These are phyloP conservation scores for Yarrowia keelungensis DNA, from an alignment of 805 yeast species.

Conservation along the genomic window DNA sequence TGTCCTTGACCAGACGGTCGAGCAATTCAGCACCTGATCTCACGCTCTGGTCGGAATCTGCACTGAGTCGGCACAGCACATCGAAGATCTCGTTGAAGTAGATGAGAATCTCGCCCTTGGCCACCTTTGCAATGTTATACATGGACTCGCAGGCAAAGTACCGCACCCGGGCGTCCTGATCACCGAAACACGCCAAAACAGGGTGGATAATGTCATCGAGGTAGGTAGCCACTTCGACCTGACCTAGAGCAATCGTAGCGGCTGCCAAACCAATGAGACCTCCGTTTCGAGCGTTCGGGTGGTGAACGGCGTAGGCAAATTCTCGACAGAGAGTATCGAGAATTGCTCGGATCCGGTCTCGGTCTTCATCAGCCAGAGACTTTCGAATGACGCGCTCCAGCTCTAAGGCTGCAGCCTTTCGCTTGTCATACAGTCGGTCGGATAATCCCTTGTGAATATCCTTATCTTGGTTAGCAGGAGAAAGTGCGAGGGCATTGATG, in stretches of 20 bases:
- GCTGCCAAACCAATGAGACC: constrained; percentile 96
- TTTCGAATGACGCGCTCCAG: constrained; percentile 76
- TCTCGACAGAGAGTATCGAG: constrained; percentile 79
- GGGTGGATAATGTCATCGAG: constrained; percentile 89
- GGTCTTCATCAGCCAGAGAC: constrained; percentile 65
- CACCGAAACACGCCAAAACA: constrained; percentile 93
- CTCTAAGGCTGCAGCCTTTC: constrained; percentile 73
- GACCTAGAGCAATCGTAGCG: constrained; percentile 90
- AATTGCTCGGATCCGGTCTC: constrained; percentile 62
- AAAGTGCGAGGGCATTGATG: not conserved
- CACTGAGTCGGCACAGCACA: constrained; percentile 84
- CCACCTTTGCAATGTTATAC: constrained; percentile 94
- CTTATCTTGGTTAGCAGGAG: constrained; percentile 55
- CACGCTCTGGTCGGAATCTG: constrained; percentile 89
- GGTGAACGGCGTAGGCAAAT: constrained; percentile 81
- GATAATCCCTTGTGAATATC: constrained; percentile 69
- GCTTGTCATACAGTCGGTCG: constrained; percentile 77
- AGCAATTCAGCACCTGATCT: constrained; percentile 94
- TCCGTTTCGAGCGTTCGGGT: constrained; percentile 90
- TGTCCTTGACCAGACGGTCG: constrained; percentile 89
- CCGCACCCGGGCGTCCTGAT: constrained; percentile 95
- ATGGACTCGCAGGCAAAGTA: constrained; percentile 96
- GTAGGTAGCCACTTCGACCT: constrained; percentile 78
- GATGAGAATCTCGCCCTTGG: constrained; percentile 89
- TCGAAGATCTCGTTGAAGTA: constrained; percentile 96